Conservation (phyloP, 306 rosid species). For the Mimosa bimucronata region DNA sequence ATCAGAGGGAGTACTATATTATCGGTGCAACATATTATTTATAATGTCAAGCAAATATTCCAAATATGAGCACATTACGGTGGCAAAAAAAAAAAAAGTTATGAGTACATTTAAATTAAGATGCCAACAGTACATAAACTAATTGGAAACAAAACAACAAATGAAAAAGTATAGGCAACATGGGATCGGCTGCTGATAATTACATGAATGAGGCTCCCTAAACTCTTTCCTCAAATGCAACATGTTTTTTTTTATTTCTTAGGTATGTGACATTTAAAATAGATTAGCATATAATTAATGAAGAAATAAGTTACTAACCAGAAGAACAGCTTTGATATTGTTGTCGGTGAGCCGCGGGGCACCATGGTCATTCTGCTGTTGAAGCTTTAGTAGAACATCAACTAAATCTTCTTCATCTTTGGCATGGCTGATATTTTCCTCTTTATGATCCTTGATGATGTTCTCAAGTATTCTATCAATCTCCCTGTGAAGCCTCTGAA, state of each 20-base stretch:
- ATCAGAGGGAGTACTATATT: background rate
- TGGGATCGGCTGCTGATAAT: background rate
- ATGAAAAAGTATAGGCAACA: too few species aligned
- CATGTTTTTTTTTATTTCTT: too few species aligned
- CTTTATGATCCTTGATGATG: conserved; percentile 31
- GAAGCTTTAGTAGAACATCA: conserved; percentile 42
- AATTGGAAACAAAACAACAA: background rate
- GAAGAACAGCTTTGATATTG: conserved; percentile 36
- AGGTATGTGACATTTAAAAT: background rate
- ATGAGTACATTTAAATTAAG: background rate
- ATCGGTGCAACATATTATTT: background rate
- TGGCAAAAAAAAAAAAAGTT: too few species aligned
- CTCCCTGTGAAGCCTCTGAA: conserved; percentile 13
- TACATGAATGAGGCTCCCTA: background rate
- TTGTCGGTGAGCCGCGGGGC: conserved; percentile 3
- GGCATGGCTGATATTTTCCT: background rate
- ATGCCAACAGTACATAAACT: background rate
- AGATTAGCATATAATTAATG: background rate
- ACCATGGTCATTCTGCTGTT: background rate
- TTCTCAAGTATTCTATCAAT: conserved; percentile 32
- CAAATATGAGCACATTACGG: background rate
- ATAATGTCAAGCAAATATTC: background rate
- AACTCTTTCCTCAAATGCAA: background rate
- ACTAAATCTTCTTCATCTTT: conserved; percentile 34
- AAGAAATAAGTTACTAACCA: conserved; percentile 30